These are phyloP conservation scores for Hortaea sp. DNA, from an alignment of 2,329 filamentous ascomycete species.

Conservation along the genomic window DNA sequence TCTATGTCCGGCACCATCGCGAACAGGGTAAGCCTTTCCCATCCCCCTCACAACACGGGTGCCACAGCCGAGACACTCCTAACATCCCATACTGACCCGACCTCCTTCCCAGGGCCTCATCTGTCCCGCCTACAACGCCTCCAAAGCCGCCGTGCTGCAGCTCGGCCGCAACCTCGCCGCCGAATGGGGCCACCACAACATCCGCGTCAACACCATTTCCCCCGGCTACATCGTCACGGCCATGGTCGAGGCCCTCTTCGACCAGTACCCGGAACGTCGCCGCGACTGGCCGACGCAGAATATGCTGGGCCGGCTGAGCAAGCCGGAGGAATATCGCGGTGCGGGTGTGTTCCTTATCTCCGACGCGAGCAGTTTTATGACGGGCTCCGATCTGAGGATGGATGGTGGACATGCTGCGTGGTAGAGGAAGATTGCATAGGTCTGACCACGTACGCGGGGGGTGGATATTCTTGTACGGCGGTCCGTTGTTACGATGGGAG, in stretches of 20 bases:
- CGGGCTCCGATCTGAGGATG: slow-evolving; percentile 43
- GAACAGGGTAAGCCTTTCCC: slow-evolving; percentile 45
- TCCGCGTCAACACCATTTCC: slow-evolving; percentile 72
- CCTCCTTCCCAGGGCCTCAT: slow-evolving; percentile 45
- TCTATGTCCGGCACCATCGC: slow-evolving; percentile 53
- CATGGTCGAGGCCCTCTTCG: slow-evolving; percentile 75
- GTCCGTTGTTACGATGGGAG: too few relatives aligned
- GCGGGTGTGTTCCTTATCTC: slow-evolving; percentile 30
- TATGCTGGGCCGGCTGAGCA: slow-evolving; percentile 53
- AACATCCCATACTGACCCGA: background rate
- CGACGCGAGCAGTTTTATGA: slow-evolving; percentile 44
- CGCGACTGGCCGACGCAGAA: slow-evolving; percentile 73
- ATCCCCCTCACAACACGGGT: background rate
- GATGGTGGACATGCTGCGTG: slow-evolving; percentile 46
- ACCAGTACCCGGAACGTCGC: slow-evolving; percentile 56
- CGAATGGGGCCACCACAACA: slow-evolving; percentile 63
- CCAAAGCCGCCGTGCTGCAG: slow-evolving; percentile 65
- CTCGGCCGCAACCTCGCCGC: slow-evolving; percentile 59
- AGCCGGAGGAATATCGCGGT: slow-evolving; percentile 28
- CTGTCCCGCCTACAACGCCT: slow-evolving; percentile 65
- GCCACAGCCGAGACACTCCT: background rate
- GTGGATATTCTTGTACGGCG: too few relatives aligned
- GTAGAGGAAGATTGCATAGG: slow-evolving; percentile 25
- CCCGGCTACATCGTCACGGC: slow-evolving; percentile 72
- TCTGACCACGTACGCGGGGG: too few relatives aligned